These are phyloP conservation scores for Lomentospora prolificans DNA, from an alignment of 2,329 filamentous ascomycete genomes.

Conservation along the genomic window DNA sequence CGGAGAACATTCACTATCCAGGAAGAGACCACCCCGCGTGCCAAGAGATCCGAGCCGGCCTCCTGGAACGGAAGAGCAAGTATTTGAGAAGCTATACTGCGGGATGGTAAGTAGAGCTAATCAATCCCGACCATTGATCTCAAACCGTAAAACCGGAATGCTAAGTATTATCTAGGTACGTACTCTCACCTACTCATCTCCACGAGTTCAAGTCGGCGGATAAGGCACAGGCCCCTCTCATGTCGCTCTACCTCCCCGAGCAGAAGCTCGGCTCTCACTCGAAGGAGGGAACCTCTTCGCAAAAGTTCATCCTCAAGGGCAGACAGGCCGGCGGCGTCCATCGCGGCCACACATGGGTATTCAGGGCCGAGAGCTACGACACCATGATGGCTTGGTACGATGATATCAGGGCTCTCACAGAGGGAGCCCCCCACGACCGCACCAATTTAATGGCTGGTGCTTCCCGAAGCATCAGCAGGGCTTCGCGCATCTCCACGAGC, in stretches of 20 bases:
- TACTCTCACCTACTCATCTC: conserved; percentile 88
- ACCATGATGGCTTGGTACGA: conserved; percentile 97
- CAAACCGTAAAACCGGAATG: too few relatives aligned
- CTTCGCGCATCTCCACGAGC: conserved; percentile 51
- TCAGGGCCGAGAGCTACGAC: conserved; percentile 66
- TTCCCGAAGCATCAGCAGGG: conserved; percentile 64
- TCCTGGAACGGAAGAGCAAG: conserved; percentile 96
- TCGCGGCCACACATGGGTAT: conserved; percentile 65
- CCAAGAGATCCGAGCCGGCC: conserved; percentile 77
- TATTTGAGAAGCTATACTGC: conserved; percentile 96
- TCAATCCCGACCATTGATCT: neutral
- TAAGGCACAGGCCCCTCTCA: conserved; percentile 80
- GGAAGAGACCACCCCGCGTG: conserved; percentile 76
- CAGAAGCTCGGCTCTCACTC: conserved; percentile 94
- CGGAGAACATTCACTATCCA: conserved; percentile 82
- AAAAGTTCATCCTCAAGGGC: conserved; percentile 97
- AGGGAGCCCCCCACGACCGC: conserved; percentile 79
- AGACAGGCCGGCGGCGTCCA: conserved; percentile 90
- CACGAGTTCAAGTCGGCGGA: conserved; percentile 99
- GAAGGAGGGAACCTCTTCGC: conserved; percentile 68
- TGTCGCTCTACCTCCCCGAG: conserved; percentile 91
- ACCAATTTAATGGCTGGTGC: conserved; percentile 68
- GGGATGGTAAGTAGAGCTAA: conserved; percentile 62
- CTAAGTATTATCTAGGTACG: conserved; percentile 54
- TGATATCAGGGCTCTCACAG: conserved; percentile 81